Base-by-base conservation (phyloP, 805 yeast species). In the Yamadazyma sp. region DNA sequence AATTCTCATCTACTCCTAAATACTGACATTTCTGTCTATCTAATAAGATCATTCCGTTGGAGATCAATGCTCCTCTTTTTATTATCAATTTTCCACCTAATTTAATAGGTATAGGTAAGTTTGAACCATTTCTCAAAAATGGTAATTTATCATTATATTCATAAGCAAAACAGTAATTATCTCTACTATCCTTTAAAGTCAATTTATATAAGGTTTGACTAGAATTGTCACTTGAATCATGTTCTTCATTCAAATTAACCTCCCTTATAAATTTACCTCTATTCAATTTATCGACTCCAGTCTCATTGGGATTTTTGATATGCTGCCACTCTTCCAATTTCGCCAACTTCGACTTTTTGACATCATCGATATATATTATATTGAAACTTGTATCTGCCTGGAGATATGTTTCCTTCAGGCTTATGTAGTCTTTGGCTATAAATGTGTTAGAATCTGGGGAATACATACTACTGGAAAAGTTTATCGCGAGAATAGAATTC, bases 21-120 rank as follows among this genome's bases (percentile, higher is more conserved):
- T 65, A 65, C 14, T 47, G 46, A 42, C 70, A 66, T 24, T 50
- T 49, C 13, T 41, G 41, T 27, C 51, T 51, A 3, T 53, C 52
- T 18, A 74, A 57, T 31, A 74, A 40, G 7, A 73, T 50, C 12
- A 61, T 62, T 3, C 82, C 81, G 34, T 75, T 65, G 30, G 64
- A 54, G 2, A 80, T 55, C 3, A 55, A 46, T 0, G 86, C 58
- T 0, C 75, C 76, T 27, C 60, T 56, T 12, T 65, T 67, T 2
- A 82, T 62, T 8, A 77, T 48, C n/a, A 82, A 30, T 38, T 75
- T 75, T 0, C 82, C 75, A 0, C 88, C 91, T 31, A 79, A 49
- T 28, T 70, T 70, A 1, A 68, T 70, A 15, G 71, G 55, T 19
- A 60, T 44, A 16, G 68, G 67, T n/a, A 53, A 45, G 11, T 39